Conservation (phyloP, 1,284 basidiomycete genomes). For the Malassezia arunalokei region DNA sequence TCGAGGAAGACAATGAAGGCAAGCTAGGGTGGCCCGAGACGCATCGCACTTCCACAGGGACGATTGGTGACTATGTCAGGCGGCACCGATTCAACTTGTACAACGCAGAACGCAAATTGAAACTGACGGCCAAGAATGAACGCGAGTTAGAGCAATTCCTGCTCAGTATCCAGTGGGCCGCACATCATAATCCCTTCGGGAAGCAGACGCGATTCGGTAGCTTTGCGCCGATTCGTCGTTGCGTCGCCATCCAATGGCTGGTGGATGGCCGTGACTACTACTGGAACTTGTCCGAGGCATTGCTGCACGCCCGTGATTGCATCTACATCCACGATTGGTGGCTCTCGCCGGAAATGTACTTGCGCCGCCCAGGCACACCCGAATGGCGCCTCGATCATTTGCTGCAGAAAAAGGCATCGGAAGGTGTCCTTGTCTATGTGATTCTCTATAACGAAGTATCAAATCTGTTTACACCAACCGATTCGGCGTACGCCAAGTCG, state of each 20-base stretch:
- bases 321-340: constrained; percentile 47
- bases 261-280: constrained; percentile 65
- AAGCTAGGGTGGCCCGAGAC: background rate
- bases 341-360: constrained; percentile 58
- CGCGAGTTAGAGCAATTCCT: constrained; percentile 97
- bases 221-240: constrained; percentile 82
- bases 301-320: constrained; percentile 73
- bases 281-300: constrained; percentile 74
- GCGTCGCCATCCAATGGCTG: constrained; percentile 92
- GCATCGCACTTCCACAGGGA: background rate
- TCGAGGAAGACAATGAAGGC: background rate
- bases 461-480: constrained; percentile 66
- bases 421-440: constrained; percentile 91
- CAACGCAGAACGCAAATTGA: constrained; percentile 79
- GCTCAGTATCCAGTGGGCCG: constrained; percentile 72
- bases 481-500: constrained; percentile 71
- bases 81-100: constrained; percentile 85
- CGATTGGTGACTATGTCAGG: constrained; percentile 8
- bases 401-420: constrained; percentile 79
- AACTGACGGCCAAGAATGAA: constrained; percentile 77
- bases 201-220: constrained; percentile 62
- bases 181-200: constrained; percentile 65
- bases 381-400: constrained; percentile 79
- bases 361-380: constrained; percentile 70
- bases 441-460: constrained; percentile 83